phyloP scores from a whole-genome alignment of 768 basidiomycete genomes.

The Serendipita vermifera region DNA sequence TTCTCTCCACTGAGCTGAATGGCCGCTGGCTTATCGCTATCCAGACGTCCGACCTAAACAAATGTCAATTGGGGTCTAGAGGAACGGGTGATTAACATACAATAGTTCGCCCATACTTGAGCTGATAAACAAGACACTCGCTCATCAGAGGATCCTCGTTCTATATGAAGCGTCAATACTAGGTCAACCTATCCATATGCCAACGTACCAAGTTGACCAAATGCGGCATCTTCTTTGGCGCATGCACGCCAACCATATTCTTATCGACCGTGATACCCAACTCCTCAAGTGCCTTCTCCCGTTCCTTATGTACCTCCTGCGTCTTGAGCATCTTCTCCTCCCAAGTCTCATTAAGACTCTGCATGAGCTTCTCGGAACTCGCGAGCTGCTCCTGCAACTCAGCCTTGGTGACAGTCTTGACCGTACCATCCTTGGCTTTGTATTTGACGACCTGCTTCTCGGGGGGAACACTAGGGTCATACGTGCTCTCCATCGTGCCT shows the following conservation, averaged over 20 bases:
- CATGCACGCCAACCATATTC: conserved; percentile 91
- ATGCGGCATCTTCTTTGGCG: conserved; percentile 97
- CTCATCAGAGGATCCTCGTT: conserved; percentile 97
- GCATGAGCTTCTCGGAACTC: conserved; percentile 88
- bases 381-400: conserved; percentile 96
- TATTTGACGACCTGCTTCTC: conserved; percentile 94
- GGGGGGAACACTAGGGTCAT: conserved; percentile 78
- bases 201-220: conserved; percentile 75
- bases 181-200: too few species aligned
- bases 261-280: conserved; percentile 96
- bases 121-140: conserved; percentile 86
- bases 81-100: conserved; percentile 31
- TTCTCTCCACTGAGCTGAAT: conserved; percentile 89
- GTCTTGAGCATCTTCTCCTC: conserved; percentile 87
- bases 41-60: conserved; percentile 68
- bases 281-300: conserved; percentile 95
- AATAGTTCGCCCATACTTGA: conserved; percentile 72
- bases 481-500: conserved; percentile 55
- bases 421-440: conserved; percentile 79
- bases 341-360: conserved; percentile 89
- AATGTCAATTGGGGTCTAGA: too few species aligned
- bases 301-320: conserved; percentile 88
- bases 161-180: too few species aligned
- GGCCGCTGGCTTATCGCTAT: conserved; percentile 66
- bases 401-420: conserved; percentile 93